Base-by-base conservation (phyloP, 352 stramenopile genomes). In the Aphanomyces invadans region DNA sequence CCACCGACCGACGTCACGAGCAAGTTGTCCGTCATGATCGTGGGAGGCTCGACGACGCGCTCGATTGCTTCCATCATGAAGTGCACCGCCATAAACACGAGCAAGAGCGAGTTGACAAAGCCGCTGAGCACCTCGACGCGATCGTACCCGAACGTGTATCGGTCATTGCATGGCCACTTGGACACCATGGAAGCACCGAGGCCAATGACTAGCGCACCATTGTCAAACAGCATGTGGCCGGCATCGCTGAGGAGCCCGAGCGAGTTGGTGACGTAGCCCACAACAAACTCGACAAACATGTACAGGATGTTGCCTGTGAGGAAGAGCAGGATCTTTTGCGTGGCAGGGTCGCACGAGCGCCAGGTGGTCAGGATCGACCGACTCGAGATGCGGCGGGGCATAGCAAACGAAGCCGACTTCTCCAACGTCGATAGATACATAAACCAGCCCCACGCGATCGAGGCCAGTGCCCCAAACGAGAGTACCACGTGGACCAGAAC, bases 191-290 rank as follows among this genome's bases (percentile, higher is more conserved):
- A 88, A 15, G 87, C 87, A 29, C 83, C 76, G 32, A 95, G 81
- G 0, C 86, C 86, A 62, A 95, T 95, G 45, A 95, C 62, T 11
- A 95, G 74, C 21, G 87, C 86, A 17, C 80, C 76, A 44, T 93
- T 92, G 73, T 96, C 87, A 64, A 92, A 93, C 21, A 92, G 76
- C 87, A 96, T 96, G 76, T 96, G 87, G 3, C 86, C 86, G 17
- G 87, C 87, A 57, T 96, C 87, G 17, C 83, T 83, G 65, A 92
- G 88, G 38, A 96, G 79, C 2, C 85, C 87, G 21, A 96, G 74
- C 28, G 87, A 92, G 63, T 93, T 92, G 15, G 81, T 89, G 69
- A 76, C 88, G 31, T 92, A 74, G n/a, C 86, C 87, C 9, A 93
- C 87, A 7, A 76, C 76, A 25, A 96, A 75, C 54, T 96, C 87